phyloP scores from a whole-genome alignment of 768 basidiomycete species.

The Lentinus brumalis region DNA sequence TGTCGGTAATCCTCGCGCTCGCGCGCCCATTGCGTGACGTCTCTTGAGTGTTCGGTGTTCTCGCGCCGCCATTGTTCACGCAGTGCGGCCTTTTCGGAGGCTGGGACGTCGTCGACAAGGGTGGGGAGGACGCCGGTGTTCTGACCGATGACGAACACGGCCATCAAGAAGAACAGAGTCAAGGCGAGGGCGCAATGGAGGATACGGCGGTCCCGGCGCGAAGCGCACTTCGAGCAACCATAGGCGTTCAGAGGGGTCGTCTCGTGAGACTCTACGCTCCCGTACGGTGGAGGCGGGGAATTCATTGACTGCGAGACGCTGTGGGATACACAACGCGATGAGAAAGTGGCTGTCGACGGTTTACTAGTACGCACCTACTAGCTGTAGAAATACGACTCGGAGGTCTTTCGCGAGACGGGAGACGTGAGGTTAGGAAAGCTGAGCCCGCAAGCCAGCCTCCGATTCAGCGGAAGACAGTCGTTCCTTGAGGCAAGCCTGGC shows the following conservation, averaged over 20 bases:
- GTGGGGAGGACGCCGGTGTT: conserved; percentile 7
- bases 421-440: too few species aligned
- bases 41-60: neutral
- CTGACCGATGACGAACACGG: conserved; percentile 8
- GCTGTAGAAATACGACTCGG: too few species aligned
- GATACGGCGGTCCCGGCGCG: neutral
- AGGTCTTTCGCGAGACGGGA: too few species aligned
- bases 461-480: too few species aligned
- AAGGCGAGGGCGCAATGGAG: neutral
- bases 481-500: too few species aligned
- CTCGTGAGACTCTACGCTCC: neutral
- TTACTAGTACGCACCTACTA: too few species aligned
- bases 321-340: too few species aligned
- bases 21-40: neutral
- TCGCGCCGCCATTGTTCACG: conserved; percentile 5
- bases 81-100: conserved; percentile 1
- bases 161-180: neutral
- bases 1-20: conserved; percentile 1
- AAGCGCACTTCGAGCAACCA: neutral
- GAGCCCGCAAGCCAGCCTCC: too few species aligned
- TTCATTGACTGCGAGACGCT: too few species aligned
- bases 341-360: too few species aligned
- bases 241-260: neutral
- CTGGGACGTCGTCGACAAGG: conserved; percentile 12
- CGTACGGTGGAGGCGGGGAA: too few species aligned